These are phyloP conservation scores for Saccharomycopsis javanensis DNA, from an alignment of 805 yeast genomes.

Conservation along the genomic window DNA sequence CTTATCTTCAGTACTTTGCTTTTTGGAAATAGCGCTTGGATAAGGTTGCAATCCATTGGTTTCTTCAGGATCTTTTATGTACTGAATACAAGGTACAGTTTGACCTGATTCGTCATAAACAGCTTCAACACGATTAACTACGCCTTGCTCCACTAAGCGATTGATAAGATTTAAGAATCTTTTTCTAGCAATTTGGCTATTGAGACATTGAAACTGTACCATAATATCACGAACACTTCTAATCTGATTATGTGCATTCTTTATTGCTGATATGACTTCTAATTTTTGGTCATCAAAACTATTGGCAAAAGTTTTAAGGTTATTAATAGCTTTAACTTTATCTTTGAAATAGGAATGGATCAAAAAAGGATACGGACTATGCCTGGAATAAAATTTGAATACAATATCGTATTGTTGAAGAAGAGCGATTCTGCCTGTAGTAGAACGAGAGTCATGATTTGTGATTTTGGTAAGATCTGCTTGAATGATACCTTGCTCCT, in stretches of 20 bases:
- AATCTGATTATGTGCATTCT: neutral
- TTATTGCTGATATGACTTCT: neutral
- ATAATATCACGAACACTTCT: slow-evolving; percentile 1
- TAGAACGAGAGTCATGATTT: slow-evolving; percentile 7
- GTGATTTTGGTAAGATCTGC: slow-evolving; percentile 2
- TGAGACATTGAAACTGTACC: neutral
- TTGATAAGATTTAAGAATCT: neutral
- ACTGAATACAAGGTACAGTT: slow-evolving; percentile 2
- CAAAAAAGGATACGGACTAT: neutral
- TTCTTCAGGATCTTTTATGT: neutral
- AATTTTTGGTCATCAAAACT: neutral
- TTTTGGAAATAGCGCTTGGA: neutral
- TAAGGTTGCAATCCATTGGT: neutral
- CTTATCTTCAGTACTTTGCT: neutral
- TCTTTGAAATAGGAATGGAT: slow-evolving; percentile 3
- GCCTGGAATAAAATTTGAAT: neutral
- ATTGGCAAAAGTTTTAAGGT: neutral
- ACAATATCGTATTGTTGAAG: neutral
- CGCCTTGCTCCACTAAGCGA: neutral
- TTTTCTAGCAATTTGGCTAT: neutral
- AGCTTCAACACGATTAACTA: neutral
- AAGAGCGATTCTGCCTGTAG: slow-evolving; percentile 5
- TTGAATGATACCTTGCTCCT: slow-evolving; percentile 1
- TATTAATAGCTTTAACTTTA: neutral
- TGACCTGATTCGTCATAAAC: neutral